Evolutionary conservation across 805 yeast species (phyloP).

Genomic region (Lipomyces chichibuensis): DNA sequence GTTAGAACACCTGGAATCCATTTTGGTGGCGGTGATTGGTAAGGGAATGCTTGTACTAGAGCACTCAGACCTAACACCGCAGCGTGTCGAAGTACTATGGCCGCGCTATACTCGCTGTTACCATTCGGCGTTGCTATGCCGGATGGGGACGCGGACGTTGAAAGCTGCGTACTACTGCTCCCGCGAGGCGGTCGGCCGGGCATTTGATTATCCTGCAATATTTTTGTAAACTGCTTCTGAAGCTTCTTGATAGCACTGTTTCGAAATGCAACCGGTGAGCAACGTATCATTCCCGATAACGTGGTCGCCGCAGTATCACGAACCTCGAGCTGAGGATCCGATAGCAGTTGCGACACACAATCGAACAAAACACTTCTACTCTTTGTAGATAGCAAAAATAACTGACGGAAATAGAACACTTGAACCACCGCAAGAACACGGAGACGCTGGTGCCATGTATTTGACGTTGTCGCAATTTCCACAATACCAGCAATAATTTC

Average conservation of each 20-base stretch:
- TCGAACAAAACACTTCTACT: conserved; percentile 57
- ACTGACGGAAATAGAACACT: conserved; percentile 68
- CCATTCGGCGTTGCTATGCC: conserved; percentile 21
- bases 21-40: conserved; percentile 82
- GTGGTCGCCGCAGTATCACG: conserved; percentile 72
- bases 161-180: conserved; percentile 33
- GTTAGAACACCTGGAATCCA: conserved; percentile 84
- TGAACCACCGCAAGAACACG: conserved; percentile 72
- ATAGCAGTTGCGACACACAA: conserved; percentile 57
- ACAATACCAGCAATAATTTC: conserved; percentile 52
- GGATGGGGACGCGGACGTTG: conserved; percentile 10
- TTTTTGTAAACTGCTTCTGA: conserved; percentile 51
- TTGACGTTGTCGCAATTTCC: conserved; percentile 44
- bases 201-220: conserved; percentile 46
- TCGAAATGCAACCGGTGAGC: conserved; percentile 53
- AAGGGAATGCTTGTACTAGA: conserved; percentile 85
- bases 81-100: conserved; percentile 64
- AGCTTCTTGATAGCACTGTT: conserved; percentile 47
- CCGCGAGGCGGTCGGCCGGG: conserved; percentile 32
- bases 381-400: conserved; percentile 54
- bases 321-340: conserved; percentile 70
- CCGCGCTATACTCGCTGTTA: conserved; percentile 42
- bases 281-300: conserved; percentile 78
- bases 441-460: conserved; percentile 63
- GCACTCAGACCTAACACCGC: conserved; percentile 89